Base-by-base conservation (phyloP, 345 rosid genomes). In the Eutrema heterophyllum region DNA sequence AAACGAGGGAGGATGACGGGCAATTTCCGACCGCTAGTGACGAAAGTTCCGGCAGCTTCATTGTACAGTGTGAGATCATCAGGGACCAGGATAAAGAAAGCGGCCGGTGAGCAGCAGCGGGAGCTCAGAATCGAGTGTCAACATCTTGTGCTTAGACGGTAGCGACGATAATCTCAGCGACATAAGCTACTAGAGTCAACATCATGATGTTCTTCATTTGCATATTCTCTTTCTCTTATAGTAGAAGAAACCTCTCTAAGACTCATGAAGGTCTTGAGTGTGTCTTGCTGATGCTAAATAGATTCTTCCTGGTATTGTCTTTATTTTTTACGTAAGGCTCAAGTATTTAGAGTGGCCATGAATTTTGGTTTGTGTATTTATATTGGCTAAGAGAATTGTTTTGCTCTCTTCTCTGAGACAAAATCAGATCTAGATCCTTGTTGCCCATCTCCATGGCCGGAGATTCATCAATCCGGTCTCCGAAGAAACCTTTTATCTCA, bases 51-150 rank as follows among this genome's bases (percentile, higher is more conserved):
- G 2, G 85, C 84, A 45, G 81, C 89, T 15, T 88, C 94, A 0
- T 78, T 85, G 82, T 85, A 86, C 76, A 92, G 91, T 59, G 84
- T 83, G 79, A 84, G 88, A 79, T 78, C 90, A 35, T 11, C 67
- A 30, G 68, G 69, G 10, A 29, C 15, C 0, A 83, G 82, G 32
- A n/a, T n/a, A n/a, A n/a, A 75, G 82, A 80, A 88, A 86, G 76
- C 79, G 81, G 65, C 83, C 90, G 2, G 40, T 70, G 46, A 86
- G 89, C 77, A 90, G 95, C 61, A 88, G 83, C 39, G 83, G 85
- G 14, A 86, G 93, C 82, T 92, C 97, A 0, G 91, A 92, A 75
- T 71, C 84, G 2, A 90, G 97, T 72, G 84, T 87, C 54, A 89
- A 84, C 84, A 70, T 80, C 38, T 66, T 86, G 61, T 76, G 72